A percentile compares a stretch with the other conserved stretches of the same genome.
Evolutionary conservation across 306 rosid genomes (phyloP).

Genomic region (Rosa lucieae): DNA sequence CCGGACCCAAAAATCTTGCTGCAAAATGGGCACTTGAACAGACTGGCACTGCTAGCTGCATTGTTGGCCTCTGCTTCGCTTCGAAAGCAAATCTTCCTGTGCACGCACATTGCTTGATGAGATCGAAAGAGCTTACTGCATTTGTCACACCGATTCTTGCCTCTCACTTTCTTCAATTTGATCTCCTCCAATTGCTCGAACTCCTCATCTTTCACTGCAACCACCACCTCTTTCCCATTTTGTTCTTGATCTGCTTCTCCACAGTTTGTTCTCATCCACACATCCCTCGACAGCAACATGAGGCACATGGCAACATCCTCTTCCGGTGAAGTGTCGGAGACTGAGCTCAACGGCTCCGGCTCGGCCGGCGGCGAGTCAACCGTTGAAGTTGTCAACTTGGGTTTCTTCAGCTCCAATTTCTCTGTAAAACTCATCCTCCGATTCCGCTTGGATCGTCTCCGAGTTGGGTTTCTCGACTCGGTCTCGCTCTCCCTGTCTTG

Average conservation of each 20-base stretch:
- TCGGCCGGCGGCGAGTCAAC: conserved; percentile 25
- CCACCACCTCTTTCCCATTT: conserved; percentile 5
- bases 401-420: conserved; percentile 24
- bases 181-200: conserved; percentile 29
- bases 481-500: conserved; percentile 89
- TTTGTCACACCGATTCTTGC: conserved; percentile 54
- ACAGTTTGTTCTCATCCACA: conserved; percentile 34
- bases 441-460: conserved; percentile 77
- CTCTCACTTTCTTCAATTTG: conserved; percentile 34
- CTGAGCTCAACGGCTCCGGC: conserved; percentile 55
- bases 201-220: conserved; percentile 7
- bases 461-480: conserved; percentile 73
- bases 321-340: conserved; percentile 62
- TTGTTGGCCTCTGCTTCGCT: conserved; percentile 30
- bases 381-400: conserved; percentile 26
- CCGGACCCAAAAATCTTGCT: conserved; percentile 70
- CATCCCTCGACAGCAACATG: conserved; percentile 78
- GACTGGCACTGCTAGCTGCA: conserved; percentile 21
- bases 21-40: conserved; percentile 75
- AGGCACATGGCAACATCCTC: conserved; percentile 79
- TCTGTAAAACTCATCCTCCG: conserved; percentile 24
- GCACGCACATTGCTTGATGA: conserved; percentile 62
- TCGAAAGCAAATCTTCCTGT: conserved; percentile 43
- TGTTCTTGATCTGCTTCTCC: conserved; percentile 19
- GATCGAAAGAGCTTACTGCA: conserved; percentile 62